Evolutionary conservation across 2,329 filamentous ascomycete species (phyloP).

Genomic region (Elsinoe australis): DNA sequence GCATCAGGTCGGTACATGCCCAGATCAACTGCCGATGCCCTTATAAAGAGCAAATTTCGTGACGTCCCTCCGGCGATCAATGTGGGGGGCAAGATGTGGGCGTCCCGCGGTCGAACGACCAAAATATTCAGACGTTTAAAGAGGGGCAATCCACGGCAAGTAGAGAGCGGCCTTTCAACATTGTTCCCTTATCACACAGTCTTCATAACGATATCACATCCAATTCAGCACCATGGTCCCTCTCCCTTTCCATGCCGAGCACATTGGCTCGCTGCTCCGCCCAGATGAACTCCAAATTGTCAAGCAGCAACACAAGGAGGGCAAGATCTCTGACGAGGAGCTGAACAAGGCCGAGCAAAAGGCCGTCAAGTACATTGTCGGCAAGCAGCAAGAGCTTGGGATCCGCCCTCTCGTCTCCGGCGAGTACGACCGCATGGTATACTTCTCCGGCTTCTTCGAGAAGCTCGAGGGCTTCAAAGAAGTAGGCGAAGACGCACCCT

Average conservation of each 20-base stretch:
- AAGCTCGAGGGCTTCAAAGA: slow-evolving; percentile 34
- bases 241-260: slow-evolving; percentile 64
- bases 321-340: slow-evolving; percentile 47
- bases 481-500: slow-evolving; percentile 30
- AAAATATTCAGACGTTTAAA: too few species aligned
- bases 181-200: too few species aligned
- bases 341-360: slow-evolving; percentile 56
- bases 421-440: slow-evolving; percentile 50
- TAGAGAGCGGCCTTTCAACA: too few species aligned
- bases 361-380: slow-evolving; percentile 57
- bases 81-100: too few species aligned
- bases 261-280: slow-evolving; percentile 64
- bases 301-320: slow-evolving; percentile 50
- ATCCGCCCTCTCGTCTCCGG: slow-evolving; percentile 60
- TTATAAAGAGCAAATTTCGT: too few species aligned
- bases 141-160: too few species aligned
- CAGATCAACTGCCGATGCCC: too few species aligned
- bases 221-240: slow-evolving; percentile 13
- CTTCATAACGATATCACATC: too few species aligned
- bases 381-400: slow-evolving; percentile 55
- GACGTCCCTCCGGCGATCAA: background rate
- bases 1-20: background rate
- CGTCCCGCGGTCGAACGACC: too few species aligned
- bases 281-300: slow-evolving; percentile 54
- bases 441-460: slow-evolving; percentile 35